Evolutionary conservation across 768 basidiomycete genomes (phyloP).

Genomic region (Tylopilus plumbeoviolaceoides): DNA sequence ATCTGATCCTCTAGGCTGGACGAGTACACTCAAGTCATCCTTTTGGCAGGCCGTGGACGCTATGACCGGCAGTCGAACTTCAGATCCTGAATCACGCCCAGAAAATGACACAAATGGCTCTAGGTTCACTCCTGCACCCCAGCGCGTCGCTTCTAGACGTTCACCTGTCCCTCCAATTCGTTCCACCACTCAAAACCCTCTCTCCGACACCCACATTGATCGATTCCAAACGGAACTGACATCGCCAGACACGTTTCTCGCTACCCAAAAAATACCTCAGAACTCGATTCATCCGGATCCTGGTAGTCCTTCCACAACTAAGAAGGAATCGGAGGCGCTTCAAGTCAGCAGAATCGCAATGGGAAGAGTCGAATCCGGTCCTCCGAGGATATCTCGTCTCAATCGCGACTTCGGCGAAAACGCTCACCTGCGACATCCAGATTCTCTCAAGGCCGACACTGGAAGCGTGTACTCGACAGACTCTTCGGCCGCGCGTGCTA

Average conservation of each 20-base stretch:
- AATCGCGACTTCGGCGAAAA: not conserved
- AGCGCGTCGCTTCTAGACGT: slow-evolving; percentile 12
- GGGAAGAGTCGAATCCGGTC: not conserved
- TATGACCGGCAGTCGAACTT: slow-evolving; percentile 42
- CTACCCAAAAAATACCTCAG: not conserved
- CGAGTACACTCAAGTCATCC: slow-evolving; percentile 38
- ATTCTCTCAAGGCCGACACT: slow-evolving; percentile 9
- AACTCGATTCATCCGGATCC: not conserved
- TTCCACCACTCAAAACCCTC: not conserved
- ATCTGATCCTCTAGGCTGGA: slow-evolving; percentile 35
- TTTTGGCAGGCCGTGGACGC: slow-evolving; percentile 48
- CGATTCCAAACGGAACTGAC: not conserved
- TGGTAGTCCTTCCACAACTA: not conserved
- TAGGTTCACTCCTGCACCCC: slow-evolving; percentile 21
- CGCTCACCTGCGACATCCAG: not conserved
- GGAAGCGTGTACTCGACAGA: slow-evolving; percentile 26
- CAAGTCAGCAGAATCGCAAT: not conserved
- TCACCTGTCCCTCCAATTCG: slow-evolving; percentile 6
- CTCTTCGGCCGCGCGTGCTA: slow-evolving; percentile 19
- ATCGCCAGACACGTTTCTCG: not conserved
- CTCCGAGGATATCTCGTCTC: slow-evolving; percentile 4
- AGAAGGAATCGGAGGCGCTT: not conserved
- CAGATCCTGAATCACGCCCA: slow-evolving; percentile 1
- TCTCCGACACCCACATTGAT: not conserved
- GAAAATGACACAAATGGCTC: slow-evolving; percentile 7